Percentiles rank a stretch among this genome's conserved stretches.
Conservation (phyloP, 805 yeast genomes). For the Kuraishia cidri region DNA sequence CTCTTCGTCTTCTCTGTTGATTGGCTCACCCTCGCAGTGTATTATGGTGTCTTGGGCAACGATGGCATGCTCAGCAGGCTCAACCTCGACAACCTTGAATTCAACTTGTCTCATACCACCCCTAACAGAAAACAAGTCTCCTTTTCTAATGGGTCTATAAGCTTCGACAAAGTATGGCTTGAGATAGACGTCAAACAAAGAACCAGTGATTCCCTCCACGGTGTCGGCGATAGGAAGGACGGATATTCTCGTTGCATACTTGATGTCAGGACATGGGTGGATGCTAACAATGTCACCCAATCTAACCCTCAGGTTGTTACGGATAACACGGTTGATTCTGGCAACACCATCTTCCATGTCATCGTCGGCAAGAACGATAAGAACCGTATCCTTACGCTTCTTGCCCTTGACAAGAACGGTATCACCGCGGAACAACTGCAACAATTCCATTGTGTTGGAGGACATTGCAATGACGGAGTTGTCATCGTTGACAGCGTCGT, state of each 20-base stretch:
- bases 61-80: slow-evolving; percentile 94
- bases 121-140: slow-evolving; percentile 91
- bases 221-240: slow-evolving; percentile 97
- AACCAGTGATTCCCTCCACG: slow-evolving; percentile 95
- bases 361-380: slow-evolving; percentile 93
- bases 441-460: slow-evolving; percentile 87
- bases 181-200: slow-evolving; percentile 88
- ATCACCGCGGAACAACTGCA: slow-evolving; percentile 95
- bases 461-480: slow-evolving; percentile 95
- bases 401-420: slow-evolving; percentile 96
- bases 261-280: slow-evolving; percentile 96
- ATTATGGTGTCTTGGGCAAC: slow-evolving; percentile 98
- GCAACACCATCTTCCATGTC: slow-evolving; percentile 95
- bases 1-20: slow-evolving; percentile 96
- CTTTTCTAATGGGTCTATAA: slow-evolving; percentile 96
- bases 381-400: slow-evolving; percentile 94
- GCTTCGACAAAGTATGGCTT: slow-evolving; percentile 99
- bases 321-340: slow-evolving; percentile 88
- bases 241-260: slow-evolving; percentile 90
- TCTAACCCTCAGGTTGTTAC: slow-evolving; percentile 90
- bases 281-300: slow-evolving; percentile 87
- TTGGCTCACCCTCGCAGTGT: slow-evolving; percentile 98
- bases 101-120: slow-evolving; percentile 99
- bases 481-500: slow-evolving; percentile 95
- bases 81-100: slow-evolving; percentile 96